Base-by-base conservation (phyloP, 1,139 yeast species). In the Hemisphaericaspora xylofermentans region DNA sequence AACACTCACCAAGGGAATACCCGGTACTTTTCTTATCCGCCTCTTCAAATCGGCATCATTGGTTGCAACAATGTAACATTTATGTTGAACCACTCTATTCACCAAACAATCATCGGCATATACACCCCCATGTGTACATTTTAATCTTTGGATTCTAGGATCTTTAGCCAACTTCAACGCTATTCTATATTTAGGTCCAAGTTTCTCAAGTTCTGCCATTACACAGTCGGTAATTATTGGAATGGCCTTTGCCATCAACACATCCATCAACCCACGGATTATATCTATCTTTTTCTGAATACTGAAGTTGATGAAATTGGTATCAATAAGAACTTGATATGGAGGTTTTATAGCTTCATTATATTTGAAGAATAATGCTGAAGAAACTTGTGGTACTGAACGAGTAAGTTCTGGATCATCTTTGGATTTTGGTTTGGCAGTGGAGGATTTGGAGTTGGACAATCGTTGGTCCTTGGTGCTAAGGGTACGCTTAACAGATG, bases 31-130 rank as follows among this genome's bases (percentile, higher is more conserved):
- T 66, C 98, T 79, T 33, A 93, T 78, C 62, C 98, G 78, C 58
- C 97, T 81, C 63, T 93, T 93, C 59, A 93, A 71, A 55, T 93
- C 98, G n/a, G 96, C 97, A 82, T 93, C 98, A 63, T 93, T 93
- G 1, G 98, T 91, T 35, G 98, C 98, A 32, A 93, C 98, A 43
- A 93, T 91, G 59, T 82, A 93, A 64, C 98, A 93, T 60, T 93
- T 93, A 66, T 93, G 98, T 58, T 91, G 98, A 64, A 91, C 78
- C 6, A 93, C 95, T 51, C 98, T 74, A 59, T 86, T 84, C 21
- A 93, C 98, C 30, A 93, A 66, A 63, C 98, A 93, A 65, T 93
- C 98, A 80, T 93, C 98, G 25, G 98, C 98, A 71, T 93, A 93
- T 0, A 96, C 93, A 15, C 98, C 98, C 53, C 84, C 85, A 58